Percentiles rank a stretch among this genome's conserved stretches.
phyloP scores from a whole-genome alignment of 192 early-diverging fungal species.

The Linnemannia hyalina region DNA sequence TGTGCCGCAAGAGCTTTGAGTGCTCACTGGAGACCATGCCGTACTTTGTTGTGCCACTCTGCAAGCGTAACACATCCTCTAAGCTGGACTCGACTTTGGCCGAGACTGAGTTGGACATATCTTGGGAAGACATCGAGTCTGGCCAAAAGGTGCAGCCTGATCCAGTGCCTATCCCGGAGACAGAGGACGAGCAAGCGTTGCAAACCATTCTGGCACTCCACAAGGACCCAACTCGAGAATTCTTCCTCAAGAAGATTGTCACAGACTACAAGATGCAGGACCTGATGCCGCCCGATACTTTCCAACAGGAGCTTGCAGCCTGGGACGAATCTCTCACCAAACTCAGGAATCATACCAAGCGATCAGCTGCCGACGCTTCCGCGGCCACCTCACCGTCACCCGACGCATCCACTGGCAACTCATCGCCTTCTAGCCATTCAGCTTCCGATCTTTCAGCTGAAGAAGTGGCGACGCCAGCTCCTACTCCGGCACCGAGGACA shows the following conservation, averaged over 20 bases:
- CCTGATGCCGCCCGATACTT: conserved; percentile 10
- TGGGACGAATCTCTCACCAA: conserved; percentile 8
- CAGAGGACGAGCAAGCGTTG: conserved; percentile 19
- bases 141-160: conserved; percentile 14
- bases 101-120: conserved; percentile 39
- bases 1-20: conserved; percentile 61
- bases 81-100: neutral
- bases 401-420: neutral
- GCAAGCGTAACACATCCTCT: neutral
- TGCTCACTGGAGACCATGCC: conserved; percentile 66
- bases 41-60: conserved; percentile 68
- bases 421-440: neutral
- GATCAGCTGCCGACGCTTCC: neutral
- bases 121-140: conserved; percentile 62
- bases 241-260: conserved; percentile 57
- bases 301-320: conserved; percentile 1
- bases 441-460: neutral
- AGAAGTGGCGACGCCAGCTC: neutral
- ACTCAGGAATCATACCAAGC: neutral
- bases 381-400: neutral
- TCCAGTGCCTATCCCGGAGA: conserved; percentile 8
- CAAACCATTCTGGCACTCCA: conserved; percentile 56
- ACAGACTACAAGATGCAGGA: conserved; percentile 32
- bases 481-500: neutral
- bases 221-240: conserved; percentile 58